Conservation (phyloP, 1,284 basidiomycete species). For the Tranzscheliella williamsii region DNA sequence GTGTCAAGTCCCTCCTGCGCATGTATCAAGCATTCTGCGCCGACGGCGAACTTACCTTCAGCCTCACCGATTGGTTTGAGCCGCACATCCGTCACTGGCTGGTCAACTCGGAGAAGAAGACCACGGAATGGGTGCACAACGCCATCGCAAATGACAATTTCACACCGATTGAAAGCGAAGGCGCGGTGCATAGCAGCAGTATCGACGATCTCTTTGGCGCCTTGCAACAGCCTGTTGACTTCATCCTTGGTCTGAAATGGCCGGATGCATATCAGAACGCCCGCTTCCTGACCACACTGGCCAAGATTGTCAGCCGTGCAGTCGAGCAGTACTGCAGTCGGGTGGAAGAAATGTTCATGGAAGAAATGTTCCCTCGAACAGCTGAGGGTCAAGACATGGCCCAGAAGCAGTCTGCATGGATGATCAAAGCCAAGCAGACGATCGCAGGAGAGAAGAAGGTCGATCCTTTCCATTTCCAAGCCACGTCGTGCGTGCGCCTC, state of each 20-base stretch:
- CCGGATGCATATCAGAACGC: slow-evolving; percentile 86
- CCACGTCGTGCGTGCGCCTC: slow-evolving; percentile 86
- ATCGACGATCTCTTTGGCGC: slow-evolving; percentile 96
- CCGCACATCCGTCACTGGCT: slow-evolving; percentile 89
- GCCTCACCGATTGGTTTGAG: slow-evolving; percentile 71
- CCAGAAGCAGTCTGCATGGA: slow-evolving; percentile 78
- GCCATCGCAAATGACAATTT: slow-evolving; percentile 53
- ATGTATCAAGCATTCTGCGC: slow-evolving; percentile 82
- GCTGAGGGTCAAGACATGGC: slow-evolving; percentile 62
- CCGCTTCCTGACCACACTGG: slow-evolving; percentile 75
- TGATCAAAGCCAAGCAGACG: slow-evolving; percentile 83
- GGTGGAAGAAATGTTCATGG: slow-evolving; percentile 85
- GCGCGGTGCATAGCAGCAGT: slow-evolving; percentile 85
- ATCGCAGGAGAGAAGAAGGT: slow-evolving; percentile 84
- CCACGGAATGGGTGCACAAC: slow-evolving; percentile 79
- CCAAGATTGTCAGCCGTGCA: slow-evolving; percentile 85
- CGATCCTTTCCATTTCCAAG: slow-evolving; percentile 89
- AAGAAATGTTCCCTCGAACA: slow-evolving; percentile 84
- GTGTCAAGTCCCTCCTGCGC: slow-evolving; percentile 72
- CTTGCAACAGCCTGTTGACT: slow-evolving; percentile 83
- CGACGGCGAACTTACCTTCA: slow-evolving; percentile 59
- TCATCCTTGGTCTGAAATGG: slow-evolving; percentile 88
- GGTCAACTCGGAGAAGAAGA: slow-evolving; percentile 83
- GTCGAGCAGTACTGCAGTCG: slow-evolving; percentile 87
- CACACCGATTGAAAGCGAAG: slow-evolving; percentile 70